These are phyloP conservation scores for Pestalotiopsis sp. DNA, from an alignment of 2,329 filamentous ascomycete species.

Conservation along the genomic window DNA sequence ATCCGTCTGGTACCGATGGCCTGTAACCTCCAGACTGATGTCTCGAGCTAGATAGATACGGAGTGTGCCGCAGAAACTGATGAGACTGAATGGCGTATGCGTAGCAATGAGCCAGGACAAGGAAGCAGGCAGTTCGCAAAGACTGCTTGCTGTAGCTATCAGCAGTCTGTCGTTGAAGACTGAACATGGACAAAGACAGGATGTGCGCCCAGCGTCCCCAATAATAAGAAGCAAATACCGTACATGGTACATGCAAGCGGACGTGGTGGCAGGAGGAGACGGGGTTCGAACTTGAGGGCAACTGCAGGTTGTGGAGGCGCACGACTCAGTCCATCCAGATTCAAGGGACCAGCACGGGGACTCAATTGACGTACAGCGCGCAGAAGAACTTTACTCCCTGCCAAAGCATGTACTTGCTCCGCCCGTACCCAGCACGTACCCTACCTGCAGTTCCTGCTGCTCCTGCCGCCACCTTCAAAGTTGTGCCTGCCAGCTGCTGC, in stretches of 20 bases:
- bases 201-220: background rate
- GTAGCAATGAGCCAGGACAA: background rate
- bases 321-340: slow-evolving; percentile 3
- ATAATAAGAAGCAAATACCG: background rate
- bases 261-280: background rate
- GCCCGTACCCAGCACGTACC: background rate
- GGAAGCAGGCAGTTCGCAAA: no score
- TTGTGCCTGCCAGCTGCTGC: background rate
- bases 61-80: background rate
- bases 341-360: background rate
- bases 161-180: background rate
- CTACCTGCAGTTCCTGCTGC: background rate
- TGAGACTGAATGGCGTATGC: background rate
- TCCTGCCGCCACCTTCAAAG: background rate
- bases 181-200: background rate
- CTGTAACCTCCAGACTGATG: background rate
- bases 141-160: background rate
- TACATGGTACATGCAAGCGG: background rate
- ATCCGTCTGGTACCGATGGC: background rate
- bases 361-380: background rate
- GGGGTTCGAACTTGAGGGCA: background rate
- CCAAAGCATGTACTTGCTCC: background rate
- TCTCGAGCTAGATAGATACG: background rate
- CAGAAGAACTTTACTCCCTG: background rate
- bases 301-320: background rate